Percentiles rank a stretch among this genome's conserved stretches.
Conservation (phyloP, 805 yeast genomes). For the Metschnikowia lochheadii region DNA sequence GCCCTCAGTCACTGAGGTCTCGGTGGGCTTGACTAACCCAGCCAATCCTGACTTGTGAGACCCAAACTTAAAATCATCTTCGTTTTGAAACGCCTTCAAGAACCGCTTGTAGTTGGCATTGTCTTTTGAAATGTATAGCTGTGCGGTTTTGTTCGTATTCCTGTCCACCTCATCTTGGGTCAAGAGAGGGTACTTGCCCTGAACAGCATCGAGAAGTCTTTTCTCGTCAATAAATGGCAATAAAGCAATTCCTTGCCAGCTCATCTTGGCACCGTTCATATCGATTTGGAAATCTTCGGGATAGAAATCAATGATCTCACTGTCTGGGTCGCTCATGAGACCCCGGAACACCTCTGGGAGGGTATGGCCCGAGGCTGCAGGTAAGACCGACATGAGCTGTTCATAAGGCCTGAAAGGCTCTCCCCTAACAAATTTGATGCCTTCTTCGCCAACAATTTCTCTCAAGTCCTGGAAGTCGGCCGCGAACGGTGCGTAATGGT, state of each 20-base stretch:
- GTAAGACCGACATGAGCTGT: slow-evolving; percentile 91
- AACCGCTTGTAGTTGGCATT: slow-evolving; percentile 49
- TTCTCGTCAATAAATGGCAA: slow-evolving; percentile 86
- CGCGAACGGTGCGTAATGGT: slow-evolving; percentile 97
- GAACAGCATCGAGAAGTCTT: slow-evolving; percentile 65
- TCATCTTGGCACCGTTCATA: slow-evolving; percentile 92
- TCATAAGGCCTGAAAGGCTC: slow-evolving; percentile 87
- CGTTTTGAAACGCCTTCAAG: slow-evolving; percentile 31
- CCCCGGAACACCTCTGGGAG: slow-evolving; percentile 78
- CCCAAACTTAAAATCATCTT: slow-evolving; percentile 38
- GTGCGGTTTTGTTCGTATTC: slow-evolving; percentile 68
- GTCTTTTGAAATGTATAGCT: slow-evolving; percentile 60
- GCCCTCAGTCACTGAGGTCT: slow-evolving; percentile 33
- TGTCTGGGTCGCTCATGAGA: slow-evolving; percentile 71
- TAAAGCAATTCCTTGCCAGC: slow-evolving; percentile 92
- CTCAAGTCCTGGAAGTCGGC: slow-evolving; percentile 65
- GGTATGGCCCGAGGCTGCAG: slow-evolving; percentile 88
- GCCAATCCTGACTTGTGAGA: slow-evolving; percentile 54
- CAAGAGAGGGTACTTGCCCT: slow-evolving; percentile 56
- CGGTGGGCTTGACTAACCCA: slow-evolving; percentile 45
- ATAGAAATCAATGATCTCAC: slow-evolving; percentile 86
- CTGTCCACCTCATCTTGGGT: slow-evolving; percentile 66
- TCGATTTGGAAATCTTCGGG: slow-evolving; percentile 86
- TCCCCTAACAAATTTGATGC: slow-evolving; percentile 61
- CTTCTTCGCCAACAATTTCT: slow-evolving; percentile 39